Percentiles rank a stretch among this genome's conserved stretches.
Evolutionary conservation across 2,329 filamentous ascomycete genomes (phyloP).

Genomic region (Verticillium alfalfae): DNA sequence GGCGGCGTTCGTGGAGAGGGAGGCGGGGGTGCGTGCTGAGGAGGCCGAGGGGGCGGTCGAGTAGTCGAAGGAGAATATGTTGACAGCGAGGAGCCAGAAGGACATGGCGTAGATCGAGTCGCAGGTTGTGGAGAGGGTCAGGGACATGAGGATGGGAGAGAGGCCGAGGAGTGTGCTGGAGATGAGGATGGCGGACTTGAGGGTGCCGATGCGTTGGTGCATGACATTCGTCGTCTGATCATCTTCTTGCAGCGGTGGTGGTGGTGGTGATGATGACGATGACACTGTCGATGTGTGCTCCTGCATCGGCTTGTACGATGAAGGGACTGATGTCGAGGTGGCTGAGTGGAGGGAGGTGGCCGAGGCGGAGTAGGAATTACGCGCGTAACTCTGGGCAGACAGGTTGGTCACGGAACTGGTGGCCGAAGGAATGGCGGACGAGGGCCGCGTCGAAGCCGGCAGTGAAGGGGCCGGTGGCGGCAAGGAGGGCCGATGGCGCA

Average conservation of each 20-base stretch:
- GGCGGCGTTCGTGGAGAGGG: conserved; percentile 87
- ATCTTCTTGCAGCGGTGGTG: conserved; percentile 21
- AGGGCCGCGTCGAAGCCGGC: not conserved
- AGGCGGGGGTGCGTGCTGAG: conserved; percentile 44
- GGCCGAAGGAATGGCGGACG: not conserved
- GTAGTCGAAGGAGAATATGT: conserved; percentile 98
- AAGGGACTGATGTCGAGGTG: conserved; percentile 20
- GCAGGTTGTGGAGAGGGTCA: conserved; percentile 86
- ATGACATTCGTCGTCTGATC: conserved; percentile 30
- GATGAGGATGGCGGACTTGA: conserved; percentile 89
- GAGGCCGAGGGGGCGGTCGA: conserved; percentile 56
- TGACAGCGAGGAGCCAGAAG: conserved; percentile 87
- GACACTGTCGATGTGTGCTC: conserved; percentile 17
- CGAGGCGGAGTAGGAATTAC: conserved; percentile 40
- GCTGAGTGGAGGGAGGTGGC: conserved; percentile 48
- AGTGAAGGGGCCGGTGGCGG: not conserved
- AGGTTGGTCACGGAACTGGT: not conserved
- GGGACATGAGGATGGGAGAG: conserved; percentile 90
- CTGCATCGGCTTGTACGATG: conserved; percentile 13
- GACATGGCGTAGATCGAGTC: conserved; percentile 98
- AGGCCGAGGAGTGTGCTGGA: conserved; percentile 89
- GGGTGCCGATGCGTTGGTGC: conserved; percentile 63
- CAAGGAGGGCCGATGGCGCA: conserved; percentile 12
- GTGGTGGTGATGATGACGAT: conserved; percentile 16
- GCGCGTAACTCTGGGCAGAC: conserved; percentile 13